Percentiles rank a stretch among this genome's conserved stretches.
These are phyloP conservation scores for Erysimum cheiri DNA, from an alignment of 441 rosid species.

Conservation along the genomic window DNA sequence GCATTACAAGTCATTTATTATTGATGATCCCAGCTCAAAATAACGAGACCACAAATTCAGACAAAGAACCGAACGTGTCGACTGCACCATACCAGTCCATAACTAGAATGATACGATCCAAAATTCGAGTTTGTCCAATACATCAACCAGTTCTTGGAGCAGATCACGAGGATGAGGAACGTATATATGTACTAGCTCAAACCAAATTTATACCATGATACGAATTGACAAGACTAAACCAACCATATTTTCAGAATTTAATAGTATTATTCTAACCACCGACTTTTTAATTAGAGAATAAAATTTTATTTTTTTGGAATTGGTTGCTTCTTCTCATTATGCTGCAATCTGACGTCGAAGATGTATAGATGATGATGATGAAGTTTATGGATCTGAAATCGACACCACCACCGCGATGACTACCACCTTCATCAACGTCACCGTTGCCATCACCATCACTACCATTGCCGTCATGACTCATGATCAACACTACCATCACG, in stretches of 20 bases:
- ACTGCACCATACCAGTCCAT: slow-evolving; percentile 32
- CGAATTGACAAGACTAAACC: neutral
- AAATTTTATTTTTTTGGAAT: no score
- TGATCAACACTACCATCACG: no score
- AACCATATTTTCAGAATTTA: slow-evolving; percentile 16
- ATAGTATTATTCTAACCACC: slow-evolving; percentile 27
- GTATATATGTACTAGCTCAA: neutral
- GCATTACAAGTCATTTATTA: slow-evolving; percentile 1
- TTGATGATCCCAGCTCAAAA: slow-evolving; percentile 2
- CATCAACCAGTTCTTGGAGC: slow-evolving; percentile 13
- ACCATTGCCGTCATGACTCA: no score
- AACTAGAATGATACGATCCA: slow-evolving; percentile 16
- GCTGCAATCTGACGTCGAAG: no score
- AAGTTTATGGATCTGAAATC: no score
- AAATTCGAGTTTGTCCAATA: slow-evolving; percentile 16
- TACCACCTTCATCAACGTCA: no score
- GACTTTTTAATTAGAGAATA: slow-evolving; percentile 4
- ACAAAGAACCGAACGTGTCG: slow-evolving; percentile 30
- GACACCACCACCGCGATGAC: no score
- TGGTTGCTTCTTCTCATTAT: no score
- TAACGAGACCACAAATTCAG: slow-evolving; percentile 28
- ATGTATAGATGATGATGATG: no score
- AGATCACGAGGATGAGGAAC: slow-evolving; percentile 5
- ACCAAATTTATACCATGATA: neutral
- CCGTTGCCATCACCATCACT: no score